Conservation (phyloP, 2,329 filamentous ascomycete genomes). For the Sporothrix sp. region DNA sequence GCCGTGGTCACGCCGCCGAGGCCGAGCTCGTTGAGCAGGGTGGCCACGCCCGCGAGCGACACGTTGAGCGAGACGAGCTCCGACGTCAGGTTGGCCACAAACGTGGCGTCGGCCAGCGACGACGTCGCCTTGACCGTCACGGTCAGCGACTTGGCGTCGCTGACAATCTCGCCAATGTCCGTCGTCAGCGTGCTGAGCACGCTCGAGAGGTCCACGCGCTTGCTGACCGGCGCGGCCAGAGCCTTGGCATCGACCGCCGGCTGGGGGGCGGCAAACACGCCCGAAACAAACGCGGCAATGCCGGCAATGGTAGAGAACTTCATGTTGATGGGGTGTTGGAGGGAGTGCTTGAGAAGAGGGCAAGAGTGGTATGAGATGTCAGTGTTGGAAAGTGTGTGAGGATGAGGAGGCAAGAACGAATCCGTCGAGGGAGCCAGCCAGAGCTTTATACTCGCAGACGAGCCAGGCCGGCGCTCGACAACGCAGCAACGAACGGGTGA, state of each 20-base stretch:
- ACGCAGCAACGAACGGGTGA: slow-evolving; percentile 1
- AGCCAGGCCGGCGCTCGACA: too few relatives aligned
- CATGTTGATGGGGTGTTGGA: slow-evolving; percentile 11
- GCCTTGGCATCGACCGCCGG: not conserved
- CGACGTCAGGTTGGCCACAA: slow-evolving; percentile 1
- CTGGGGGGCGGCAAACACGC: slow-evolving; percentile 13
- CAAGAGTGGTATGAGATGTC: not conserved
- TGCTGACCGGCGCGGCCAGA: not conserved
- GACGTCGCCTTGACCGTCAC: not conserved
- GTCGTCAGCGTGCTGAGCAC: not conserved
- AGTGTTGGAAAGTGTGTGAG: slow-evolving; percentile 4
- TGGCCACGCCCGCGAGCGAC: not conserved
- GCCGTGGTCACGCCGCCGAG: not conserved
- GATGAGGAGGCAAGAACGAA: slow-evolving; percentile 2
- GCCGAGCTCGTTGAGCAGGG: slow-evolving; percentile 1
- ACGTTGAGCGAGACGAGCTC: not conserved
- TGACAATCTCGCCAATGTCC: not conserved
- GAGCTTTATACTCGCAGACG: slow-evolving; percentile 6
- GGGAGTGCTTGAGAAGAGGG: not conserved
- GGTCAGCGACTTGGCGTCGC: not conserved
- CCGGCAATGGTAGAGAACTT: slow-evolving; percentile 15
- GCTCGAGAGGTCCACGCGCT: slow-evolving; percentile 1
- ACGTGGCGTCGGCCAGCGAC: not conserved
- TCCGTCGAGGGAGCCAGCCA: not conserved
- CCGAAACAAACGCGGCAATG: slow-evolving; percentile 5